Evolutionary conservation across 345 rosid genomes (phyloP).

Genomic region (Arabis alpina): DNA sequence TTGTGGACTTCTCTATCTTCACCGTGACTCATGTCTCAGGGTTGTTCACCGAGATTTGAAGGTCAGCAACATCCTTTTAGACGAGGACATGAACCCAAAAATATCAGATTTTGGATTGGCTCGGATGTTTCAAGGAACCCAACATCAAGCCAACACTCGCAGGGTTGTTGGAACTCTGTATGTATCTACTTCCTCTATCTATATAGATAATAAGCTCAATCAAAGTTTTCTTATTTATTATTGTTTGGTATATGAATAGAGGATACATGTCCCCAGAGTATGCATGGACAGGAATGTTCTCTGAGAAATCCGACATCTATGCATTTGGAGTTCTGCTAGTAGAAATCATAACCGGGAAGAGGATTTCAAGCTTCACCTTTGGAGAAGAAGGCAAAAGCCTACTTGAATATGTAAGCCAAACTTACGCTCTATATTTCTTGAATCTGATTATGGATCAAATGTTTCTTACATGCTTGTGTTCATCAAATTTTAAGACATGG

Average conservation of each 20-base stretch:
- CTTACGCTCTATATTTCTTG: background rate
- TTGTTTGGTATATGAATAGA: constrained; percentile 42
- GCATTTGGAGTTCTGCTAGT: constrained; percentile 69
- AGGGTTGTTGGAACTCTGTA: constrained; percentile 54
- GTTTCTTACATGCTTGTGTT: constrained; percentile 13
- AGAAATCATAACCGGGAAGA: constrained; percentile 64
- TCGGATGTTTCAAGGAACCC: constrained; percentile 47
- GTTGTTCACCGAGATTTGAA: constrained; percentile 52
- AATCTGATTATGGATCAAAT: background rate
- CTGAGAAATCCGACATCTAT: constrained; percentile 70
- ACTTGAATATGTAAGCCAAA: constrained; percentile 33
- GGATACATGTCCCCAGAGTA: constrained; percentile 87
- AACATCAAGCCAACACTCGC: constrained; percentile 46
- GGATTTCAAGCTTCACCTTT: constrained; percentile 37
- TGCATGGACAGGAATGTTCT: constrained; percentile 67
- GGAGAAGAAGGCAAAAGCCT: constrained; percentile 45
- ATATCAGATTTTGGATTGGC: constrained; percentile 60
- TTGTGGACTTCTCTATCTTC: constrained; percentile 55
- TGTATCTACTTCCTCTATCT: constrained; percentile 15
- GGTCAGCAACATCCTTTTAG: constrained; percentile 49
- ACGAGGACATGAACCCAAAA: constrained; percentile 50
- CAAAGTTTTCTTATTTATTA: background rate
- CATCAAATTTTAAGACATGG: constrained; percentile 33
- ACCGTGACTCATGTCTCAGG: constrained; percentile 53
- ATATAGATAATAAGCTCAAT: background rate